Evolutionary conservation across 2,329 filamentous ascomycete species (phyloP).

Genomic region (Plectosphaerella plurivora): DNA sequence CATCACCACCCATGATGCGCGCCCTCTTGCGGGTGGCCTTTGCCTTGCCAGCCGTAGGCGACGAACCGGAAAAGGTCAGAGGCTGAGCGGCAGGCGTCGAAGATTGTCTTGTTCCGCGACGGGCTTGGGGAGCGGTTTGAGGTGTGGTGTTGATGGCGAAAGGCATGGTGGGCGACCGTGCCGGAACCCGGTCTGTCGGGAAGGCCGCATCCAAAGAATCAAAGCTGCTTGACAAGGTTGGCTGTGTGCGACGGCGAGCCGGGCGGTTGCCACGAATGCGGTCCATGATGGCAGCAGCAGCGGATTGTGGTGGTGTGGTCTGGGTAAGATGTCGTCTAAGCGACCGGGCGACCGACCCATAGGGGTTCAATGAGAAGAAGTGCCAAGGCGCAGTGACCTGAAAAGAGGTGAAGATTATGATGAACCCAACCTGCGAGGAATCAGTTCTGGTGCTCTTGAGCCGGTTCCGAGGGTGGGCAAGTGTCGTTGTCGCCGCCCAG

Average conservation of each 20-base stretch:
- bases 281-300: background rate
- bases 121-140: conserved; percentile 11
- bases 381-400: too few species aligned
- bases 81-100: background rate
- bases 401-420: too few species aligned
- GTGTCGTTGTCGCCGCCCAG: too few species aligned
- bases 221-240: background rate
- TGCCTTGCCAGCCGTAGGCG: conserved; percentile 5
- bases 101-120: conserved; percentile 4
- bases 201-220: background rate
- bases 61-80: background rate
- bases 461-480: too few species aligned
- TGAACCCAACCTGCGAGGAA: too few species aligned
- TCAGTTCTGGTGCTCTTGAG: too few species aligned
- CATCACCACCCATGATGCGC: conserved; percentile 8
- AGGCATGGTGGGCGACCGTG: background rate
- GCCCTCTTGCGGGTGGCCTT: conserved; percentile 9
- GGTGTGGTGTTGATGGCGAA: conserved; percentile 5
- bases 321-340: too few species aligned
- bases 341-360: too few species aligned
- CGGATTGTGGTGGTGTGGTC: background rate
- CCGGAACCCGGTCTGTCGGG: background rate
- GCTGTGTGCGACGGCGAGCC: conserved; percentile 1
- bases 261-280: background rate
- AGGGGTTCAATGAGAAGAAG: too few species aligned